These are phyloP conservation scores for Cercophora scortea DNA, from an alignment of 495 filamentous ascomycete species.

Conservation along the genomic window DNA sequence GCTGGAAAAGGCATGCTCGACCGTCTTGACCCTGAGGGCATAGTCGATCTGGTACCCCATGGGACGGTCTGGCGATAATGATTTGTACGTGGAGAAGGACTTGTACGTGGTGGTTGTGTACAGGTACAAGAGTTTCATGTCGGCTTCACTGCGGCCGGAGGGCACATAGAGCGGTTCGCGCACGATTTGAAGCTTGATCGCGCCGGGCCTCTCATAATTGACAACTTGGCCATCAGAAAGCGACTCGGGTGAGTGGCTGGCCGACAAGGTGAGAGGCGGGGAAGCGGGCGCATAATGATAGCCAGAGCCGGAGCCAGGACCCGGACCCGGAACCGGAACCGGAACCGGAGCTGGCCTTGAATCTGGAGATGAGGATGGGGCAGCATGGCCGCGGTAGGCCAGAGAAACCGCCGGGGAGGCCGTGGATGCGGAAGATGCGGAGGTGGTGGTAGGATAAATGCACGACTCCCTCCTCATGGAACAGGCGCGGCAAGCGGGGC, in stretches of 20 bases:
- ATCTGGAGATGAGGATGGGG: not conserved
- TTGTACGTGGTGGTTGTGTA: constrained; percentile 28
- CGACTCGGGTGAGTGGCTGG: not conserved
- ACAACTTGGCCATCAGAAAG: not conserved
- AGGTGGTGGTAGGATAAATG: constrained; percentile 20
- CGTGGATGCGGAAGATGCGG: not conserved
- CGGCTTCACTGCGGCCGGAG: constrained; percentile 15
- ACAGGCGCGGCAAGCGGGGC: constrained; percentile 39
- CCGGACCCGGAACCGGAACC: not conserved
- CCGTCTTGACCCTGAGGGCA: constrained; percentile 32
- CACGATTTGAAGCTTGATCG: constrained; percentile 1
- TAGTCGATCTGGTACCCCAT: constrained; percentile 23
- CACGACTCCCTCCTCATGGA: constrained; percentile 35
- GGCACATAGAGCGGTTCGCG: constrained; percentile 32
- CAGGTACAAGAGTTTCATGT: constrained; percentile 38
- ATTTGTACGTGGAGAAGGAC: constrained; percentile 27
- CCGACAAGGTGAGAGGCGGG: no score
- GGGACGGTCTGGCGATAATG: not conserved
- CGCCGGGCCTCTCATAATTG: not conserved
- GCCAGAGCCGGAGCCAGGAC: not conserved
- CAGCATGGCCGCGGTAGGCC: not conserved
- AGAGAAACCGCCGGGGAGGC: not conserved
- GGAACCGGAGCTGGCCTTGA: not conserved
- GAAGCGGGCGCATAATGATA: not conserved
- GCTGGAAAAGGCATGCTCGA: constrained; percentile 37